Evolutionary conservation across 1,284 basidiomycete species (phyloP).

Genomic region (Pyrrhoderma lamaoense): DNA sequence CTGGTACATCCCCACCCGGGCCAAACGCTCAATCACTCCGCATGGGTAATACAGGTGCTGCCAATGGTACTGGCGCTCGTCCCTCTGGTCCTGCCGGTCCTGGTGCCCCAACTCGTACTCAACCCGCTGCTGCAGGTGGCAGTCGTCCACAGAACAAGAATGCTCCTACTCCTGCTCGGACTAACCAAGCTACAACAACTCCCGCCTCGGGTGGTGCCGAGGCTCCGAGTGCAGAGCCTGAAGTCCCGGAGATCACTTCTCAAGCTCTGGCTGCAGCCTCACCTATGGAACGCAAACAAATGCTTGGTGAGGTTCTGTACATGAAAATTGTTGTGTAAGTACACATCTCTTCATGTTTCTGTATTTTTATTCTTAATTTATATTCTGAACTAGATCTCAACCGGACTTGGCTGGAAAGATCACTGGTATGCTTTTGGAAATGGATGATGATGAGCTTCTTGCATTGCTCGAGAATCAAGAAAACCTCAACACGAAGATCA

Average conservation of each 20-base stretch:
- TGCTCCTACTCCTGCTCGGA: slow-evolving; percentile 28
- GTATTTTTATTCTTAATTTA: slow-evolving; percentile 17
- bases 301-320: slow-evolving; percentile 91
- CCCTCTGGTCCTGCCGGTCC: slow-evolving; percentile 42
- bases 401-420: slow-evolving; percentile 95
- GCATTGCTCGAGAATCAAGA: slow-evolving; percentile 78
- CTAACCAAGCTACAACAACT: slow-evolving; percentile 25
- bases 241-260: slow-evolving; percentile 42
- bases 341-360: slow-evolving; percentile 8
- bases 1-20: slow-evolving; percentile 23
- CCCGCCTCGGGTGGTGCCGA: slow-evolving; percentile 28
- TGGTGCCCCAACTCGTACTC: slow-evolving; percentile 27
- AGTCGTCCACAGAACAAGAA: slow-evolving; percentile 29
- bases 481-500: slow-evolving; percentile 80
- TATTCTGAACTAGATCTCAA: slow-evolving; percentile 40
- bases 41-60: slow-evolving; percentile 35
- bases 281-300: slow-evolving; percentile 93
- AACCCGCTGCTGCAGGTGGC: slow-evolving; percentile 24
- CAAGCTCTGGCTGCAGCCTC: slow-evolving; percentile 63
- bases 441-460: slow-evolving; percentile 89
- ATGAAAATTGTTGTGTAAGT: slow-evolving; percentile 78
- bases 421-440: slow-evolving; percentile 95
- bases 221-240: slow-evolving; percentile 28
- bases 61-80: slow-evolving; percentile 45
- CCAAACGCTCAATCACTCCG: slow-evolving; percentile 19